Evolutionary conservation across 176 grass and related monocot species (phyloP).

Genomic region (Ananas comosus): DNA sequence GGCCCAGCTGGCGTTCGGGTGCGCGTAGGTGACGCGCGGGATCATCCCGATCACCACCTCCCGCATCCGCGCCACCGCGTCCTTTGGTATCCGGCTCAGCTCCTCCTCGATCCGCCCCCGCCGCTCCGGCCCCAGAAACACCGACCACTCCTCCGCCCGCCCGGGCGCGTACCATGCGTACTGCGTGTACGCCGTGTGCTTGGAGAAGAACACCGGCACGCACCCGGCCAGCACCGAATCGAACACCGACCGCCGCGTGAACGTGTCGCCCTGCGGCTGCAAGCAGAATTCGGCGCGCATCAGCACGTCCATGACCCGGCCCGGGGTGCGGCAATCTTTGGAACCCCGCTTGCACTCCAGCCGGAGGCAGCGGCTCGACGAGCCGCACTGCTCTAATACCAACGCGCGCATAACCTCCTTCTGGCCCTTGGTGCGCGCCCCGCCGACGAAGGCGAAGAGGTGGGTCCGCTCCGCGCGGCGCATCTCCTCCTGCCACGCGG

Average conservation of each 20-base stretch:
- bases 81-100: constrained; percentile 32
- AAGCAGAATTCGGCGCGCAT: constrained; percentile 58
- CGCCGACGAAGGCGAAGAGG: constrained; percentile 71
- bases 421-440: constrained; percentile 27
- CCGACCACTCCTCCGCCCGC: constrained; percentile 36
- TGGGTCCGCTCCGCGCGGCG: constrained; percentile 20
- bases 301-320: constrained; percentile 52
- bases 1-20: constrained; percentile 34
- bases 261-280: constrained; percentile 54
- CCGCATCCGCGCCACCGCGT: constrained; percentile 42
- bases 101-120: constrained; percentile 49
- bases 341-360: constrained; percentile 34
- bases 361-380: constrained; percentile 37
- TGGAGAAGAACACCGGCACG: constrained; percentile 75
- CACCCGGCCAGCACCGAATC: constrained; percentile 73
- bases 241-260: constrained; percentile 58
- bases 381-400: constrained; percentile 46
- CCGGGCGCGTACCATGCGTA: constrained; percentile 69
- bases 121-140: constrained; percentile 43
- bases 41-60: constrained; percentile 56
- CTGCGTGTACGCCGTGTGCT: constrained; percentile 39
- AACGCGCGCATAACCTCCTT: constrained; percentile 41
- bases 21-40: constrained; percentile 46
- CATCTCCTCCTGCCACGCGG: constrained; percentile 41
- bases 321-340: constrained; percentile 29